Conservation (phyloP, 805 yeast genomes). For the Kluyveromyces wickerhamii region DNA sequence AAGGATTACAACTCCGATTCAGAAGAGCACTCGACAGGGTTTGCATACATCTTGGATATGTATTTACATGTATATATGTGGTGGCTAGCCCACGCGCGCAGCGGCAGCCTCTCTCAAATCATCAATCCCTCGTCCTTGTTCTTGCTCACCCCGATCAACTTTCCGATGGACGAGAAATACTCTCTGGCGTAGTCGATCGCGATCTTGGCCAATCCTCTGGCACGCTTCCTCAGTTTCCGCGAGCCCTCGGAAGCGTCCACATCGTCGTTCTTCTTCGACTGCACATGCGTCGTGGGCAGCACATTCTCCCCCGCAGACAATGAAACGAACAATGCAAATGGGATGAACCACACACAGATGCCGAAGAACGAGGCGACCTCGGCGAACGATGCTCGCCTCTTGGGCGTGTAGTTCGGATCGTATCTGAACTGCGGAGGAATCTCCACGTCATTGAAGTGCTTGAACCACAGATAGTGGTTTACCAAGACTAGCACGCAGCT, state of each 20-base stretch:
- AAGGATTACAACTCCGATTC: too few species aligned
- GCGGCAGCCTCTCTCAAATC: too few species aligned
- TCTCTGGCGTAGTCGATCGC: constrained; percentile 48
- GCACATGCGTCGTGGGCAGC: constrained; percentile 47
- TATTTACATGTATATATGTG: too few species aligned
- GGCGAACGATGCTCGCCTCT: constrained; percentile 68
- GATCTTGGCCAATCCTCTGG: constrained; percentile 64
- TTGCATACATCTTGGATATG: too few species aligned
- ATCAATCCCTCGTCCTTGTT: constrained; percentile 3
- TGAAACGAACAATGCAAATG: constrained; percentile 85
- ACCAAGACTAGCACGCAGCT: constrained; percentile 66
- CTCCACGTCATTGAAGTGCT: constrained; percentile 58
- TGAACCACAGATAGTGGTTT: constrained; percentile 88
- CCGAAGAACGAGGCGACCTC: constrained; percentile 97
- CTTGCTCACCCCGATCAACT: constrained; percentile 42
- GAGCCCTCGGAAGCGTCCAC: constrained; percentile 28
- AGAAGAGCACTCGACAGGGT: too few species aligned
- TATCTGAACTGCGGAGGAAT: constrained; percentile 62
- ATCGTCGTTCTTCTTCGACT: constrained; percentile 26
- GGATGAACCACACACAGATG: constrained; percentile 86
- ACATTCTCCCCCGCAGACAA: constrained; percentile 87
- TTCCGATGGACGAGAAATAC: constrained; percentile 34
- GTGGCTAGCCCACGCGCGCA: too few species aligned
- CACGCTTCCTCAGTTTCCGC: constrained; percentile 32
- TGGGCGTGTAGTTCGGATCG: constrained; percentile 50